These are phyloP conservation scores for Linnemannia exigua DNA, from an alignment of 192 early-diverging fungal species.

Conservation along the genomic window DNA sequence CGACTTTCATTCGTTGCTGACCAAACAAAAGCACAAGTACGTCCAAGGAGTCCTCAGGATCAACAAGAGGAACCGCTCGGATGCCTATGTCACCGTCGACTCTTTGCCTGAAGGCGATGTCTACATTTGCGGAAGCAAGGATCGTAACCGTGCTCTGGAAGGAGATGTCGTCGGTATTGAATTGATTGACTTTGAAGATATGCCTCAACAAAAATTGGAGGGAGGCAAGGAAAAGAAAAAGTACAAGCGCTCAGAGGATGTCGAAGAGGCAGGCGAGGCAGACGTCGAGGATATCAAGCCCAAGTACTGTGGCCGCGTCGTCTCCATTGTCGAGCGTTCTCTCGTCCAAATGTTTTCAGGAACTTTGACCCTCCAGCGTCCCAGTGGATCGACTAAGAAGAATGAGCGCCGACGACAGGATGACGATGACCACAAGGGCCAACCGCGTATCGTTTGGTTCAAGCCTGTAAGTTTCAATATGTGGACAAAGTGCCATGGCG, in stretches of 20 bases:
- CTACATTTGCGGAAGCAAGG: slow-evolving; percentile 79
- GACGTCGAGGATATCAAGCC: slow-evolving; percentile 70
- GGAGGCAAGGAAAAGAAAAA: slow-evolving; percentile 73
- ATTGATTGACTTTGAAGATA: slow-evolving; percentile 79
- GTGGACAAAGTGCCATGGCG: neutral
- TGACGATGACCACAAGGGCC: slow-evolving; percentile 61
- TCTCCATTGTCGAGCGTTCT: slow-evolving; percentile 71
- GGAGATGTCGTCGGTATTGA: slow-evolving; percentile 85
- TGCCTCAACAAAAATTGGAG: slow-evolving; percentile 70
- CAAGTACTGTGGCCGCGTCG: slow-evolving; percentile 70
- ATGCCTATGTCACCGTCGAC: slow-evolving; percentile 92
- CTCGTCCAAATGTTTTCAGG: slow-evolving; percentile 73
- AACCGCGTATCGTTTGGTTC: slow-evolving; percentile 82
- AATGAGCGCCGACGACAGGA: slow-evolving; percentile 57
- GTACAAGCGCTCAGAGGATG: slow-evolving; percentile 64
- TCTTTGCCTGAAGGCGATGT: slow-evolving; percentile 79
- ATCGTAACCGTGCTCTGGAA: slow-evolving; percentile 87
- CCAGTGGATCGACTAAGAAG: slow-evolving; percentile 51
- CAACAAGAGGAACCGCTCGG: slow-evolving; percentile 86
- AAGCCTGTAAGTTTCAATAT: slow-evolving; percentile 63
- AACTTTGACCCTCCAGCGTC: slow-evolving; percentile 49
- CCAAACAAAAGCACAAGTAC: slow-evolving; percentile 64
- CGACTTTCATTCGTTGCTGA: slow-evolving; percentile 65
- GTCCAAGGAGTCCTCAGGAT: slow-evolving; percentile 86
- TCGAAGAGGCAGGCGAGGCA: slow-evolving; percentile 68